Conservation (phyloP, 1,284 basidiomycete genomes). For the Taiwanofungus camphoratus region DNA sequence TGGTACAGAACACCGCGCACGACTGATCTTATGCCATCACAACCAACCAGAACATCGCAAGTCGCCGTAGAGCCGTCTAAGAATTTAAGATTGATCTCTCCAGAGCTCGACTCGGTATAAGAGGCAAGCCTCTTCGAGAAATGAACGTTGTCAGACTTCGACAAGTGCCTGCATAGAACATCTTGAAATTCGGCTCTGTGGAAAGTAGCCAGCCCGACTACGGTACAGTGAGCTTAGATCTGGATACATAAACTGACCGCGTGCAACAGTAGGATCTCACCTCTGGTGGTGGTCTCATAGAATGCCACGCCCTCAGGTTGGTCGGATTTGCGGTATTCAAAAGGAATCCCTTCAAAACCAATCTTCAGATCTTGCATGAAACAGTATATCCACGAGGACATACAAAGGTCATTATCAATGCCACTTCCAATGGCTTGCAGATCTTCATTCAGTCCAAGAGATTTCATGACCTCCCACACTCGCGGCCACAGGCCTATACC, state of each 20-base stretch:
- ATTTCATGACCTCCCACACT: slow-evolving; percentile 17
- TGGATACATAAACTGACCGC: too few species aligned
- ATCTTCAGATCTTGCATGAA: too few species aligned
- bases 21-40: slow-evolving; percentile 43
- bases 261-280: background rate
- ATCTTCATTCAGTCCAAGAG: slow-evolving; percentile 20
- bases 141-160: slow-evolving; percentile 27
- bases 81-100: slow-evolving; percentile 25
- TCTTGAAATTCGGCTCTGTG: slow-evolving; percentile 40
- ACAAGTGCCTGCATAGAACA: slow-evolving; percentile 33
- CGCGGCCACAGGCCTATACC: slow-evolving; percentile 30
- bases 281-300: background rate
- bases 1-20: slow-evolving; percentile 33
- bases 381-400: too few species aligned
- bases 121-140: slow-evolving; percentile 33
- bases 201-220: slow-evolving; percentile 29
- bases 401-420: too few species aligned
- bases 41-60: slow-evolving; percentile 42
- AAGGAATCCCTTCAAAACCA: background rate
- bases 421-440: slow-evolving; percentile 10
- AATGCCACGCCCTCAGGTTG: slow-evolving; percentile 6
- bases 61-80: slow-evolving; percentile 31
- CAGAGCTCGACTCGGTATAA: slow-evolving; percentile 22
- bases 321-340: slow-evolving; percentile 11
- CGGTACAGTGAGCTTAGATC: too few species aligned